These are phyloP conservation scores for Heritiera fomes DNA, from an alignment of 345 rosid species.

Conservation along the genomic window DNA sequence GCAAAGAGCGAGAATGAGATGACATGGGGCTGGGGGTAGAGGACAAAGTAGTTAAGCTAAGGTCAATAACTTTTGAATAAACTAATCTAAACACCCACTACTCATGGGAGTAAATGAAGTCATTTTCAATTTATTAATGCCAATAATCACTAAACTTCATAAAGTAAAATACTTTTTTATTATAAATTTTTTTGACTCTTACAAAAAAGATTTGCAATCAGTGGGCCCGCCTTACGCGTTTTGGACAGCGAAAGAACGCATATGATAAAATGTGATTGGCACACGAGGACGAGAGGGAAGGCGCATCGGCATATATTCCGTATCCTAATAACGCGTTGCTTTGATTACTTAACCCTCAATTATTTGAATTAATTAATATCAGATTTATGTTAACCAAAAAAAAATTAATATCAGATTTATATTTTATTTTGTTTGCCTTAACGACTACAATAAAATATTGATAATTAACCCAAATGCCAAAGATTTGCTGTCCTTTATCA, in stretches of 20 bases:
- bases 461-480: conserved; percentile 8
- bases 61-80: conserved; percentile 7
- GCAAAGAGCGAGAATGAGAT: no score
- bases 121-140: no score
- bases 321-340: conserved; percentile 16
- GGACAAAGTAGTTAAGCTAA: neutral
- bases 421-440: neutral
- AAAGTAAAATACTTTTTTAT: neutral
- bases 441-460: conserved; percentile 14
- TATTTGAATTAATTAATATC: neutral
- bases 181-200: neutral
- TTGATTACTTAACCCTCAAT: conserved; percentile 9
- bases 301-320: conserved; percentile 16
- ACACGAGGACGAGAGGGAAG: conserved; percentile 4
- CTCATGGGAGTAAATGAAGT: no score
- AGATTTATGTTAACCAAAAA: no score
- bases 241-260: neutral
- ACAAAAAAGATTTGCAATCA: neutral
- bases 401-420: neutral
- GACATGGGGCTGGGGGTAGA: no score
- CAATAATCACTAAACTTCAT: neutral
- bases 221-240: neutral
- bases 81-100: neutral
- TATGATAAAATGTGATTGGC: neutral
- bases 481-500: conserved; percentile 14